Conservation (phyloP, 352 stramenopile genomes). For the Plasmopara muralis region DNA sequence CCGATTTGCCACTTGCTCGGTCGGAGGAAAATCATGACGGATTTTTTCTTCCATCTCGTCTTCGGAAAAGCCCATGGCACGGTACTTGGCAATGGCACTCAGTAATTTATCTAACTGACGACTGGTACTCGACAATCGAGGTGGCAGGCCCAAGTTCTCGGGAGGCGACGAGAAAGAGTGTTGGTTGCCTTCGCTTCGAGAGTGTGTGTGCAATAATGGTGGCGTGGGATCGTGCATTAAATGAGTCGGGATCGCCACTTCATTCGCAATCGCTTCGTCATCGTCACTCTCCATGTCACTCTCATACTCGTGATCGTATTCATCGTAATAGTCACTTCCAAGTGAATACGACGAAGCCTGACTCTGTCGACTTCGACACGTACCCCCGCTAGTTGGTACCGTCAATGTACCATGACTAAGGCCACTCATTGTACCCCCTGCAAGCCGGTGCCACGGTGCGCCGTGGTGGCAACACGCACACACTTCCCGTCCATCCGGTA, state of each 20-base stretch:
- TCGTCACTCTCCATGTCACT: constrained; percentile 38
- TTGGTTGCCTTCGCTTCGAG: constrained; percentile 19
- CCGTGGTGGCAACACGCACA: constrained; percentile 71
- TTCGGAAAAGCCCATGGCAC: constrained; percentile 43
- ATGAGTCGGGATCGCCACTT: constrained; percentile 52
- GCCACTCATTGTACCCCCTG: constrained; percentile 38
- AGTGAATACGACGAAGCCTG: constrained; percentile 31
- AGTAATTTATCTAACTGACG: constrained; percentile 56
- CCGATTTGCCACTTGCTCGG: constrained; percentile 31
- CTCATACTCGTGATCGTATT: constrained; percentile 39
- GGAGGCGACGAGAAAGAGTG: constrained; percentile 44
- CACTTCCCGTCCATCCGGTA: constrained; percentile 40
- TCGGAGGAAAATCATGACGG: constrained; percentile 53
- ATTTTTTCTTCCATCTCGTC: constrained; percentile 64
- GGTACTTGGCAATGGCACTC: constrained; percentile 56
- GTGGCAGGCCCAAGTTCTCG: constrained; percentile 50
- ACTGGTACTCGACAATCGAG: constrained; percentile 50
- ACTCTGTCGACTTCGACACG: neutral
- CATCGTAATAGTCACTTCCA: constrained; percentile 37
- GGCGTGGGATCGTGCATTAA: constrained; percentile 27
- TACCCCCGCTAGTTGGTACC: neutral
- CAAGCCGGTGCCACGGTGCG: constrained; percentile 57
- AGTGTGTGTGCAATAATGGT: constrained; percentile 21
- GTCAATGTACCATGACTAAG: constrained; percentile 1
- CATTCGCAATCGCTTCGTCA: constrained; percentile 68